These are phyloP conservation scores for Phialophora macrospora DNA, from an alignment of 2,329 filamentous ascomycete species.

Conservation along the genomic window DNA sequence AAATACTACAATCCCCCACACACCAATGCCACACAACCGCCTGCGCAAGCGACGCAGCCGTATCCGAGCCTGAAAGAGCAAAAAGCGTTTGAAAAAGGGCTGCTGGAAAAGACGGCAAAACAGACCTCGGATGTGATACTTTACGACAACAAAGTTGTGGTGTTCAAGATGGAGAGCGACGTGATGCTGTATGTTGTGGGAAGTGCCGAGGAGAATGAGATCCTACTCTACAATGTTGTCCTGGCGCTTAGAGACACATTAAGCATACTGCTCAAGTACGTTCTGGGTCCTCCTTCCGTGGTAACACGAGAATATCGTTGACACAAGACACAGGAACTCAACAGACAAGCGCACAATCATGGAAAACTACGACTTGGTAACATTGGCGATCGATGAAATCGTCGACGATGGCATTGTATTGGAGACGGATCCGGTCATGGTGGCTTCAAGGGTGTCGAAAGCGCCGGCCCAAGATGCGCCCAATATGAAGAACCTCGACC, in stretches of 20 bases:
- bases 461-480: conserved; percentile 86
- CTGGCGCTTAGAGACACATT: conserved; percentile 88
- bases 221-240: conserved; percentile 92
- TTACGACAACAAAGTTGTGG: conserved; percentile 93
- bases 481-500: conserved; percentile 89
- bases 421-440: conserved; percentile 93
- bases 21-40: conserved; percentile 62
- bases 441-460: conserved; percentile 88
- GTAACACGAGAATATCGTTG: conserved; percentile 13
- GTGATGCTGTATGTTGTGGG: conserved; percentile 96
- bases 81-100: conserved; percentile 94
- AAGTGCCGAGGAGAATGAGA: conserved; percentile 91
- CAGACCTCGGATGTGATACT: conserved; percentile 94
- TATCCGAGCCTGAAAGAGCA: conserved; percentile 91
- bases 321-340: conserved; percentile 68
- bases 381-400: conserved; percentile 92
- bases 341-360: conserved; percentile 97
- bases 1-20: conserved; percentile 87
- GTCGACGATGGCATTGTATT: conserved; percentile 95
- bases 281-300: conserved; percentile 5
- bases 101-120: conserved; percentile 94
- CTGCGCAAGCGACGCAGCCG: conserved; percentile 57
- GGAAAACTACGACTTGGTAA: conserved; percentile 97
- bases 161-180: conserved; percentile 98
- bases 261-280: conserved; percentile 89